Evolutionary conservation across 2,329 filamentous ascomycete species (phyloP).

Genomic region (Helotiales sp.): DNA sequence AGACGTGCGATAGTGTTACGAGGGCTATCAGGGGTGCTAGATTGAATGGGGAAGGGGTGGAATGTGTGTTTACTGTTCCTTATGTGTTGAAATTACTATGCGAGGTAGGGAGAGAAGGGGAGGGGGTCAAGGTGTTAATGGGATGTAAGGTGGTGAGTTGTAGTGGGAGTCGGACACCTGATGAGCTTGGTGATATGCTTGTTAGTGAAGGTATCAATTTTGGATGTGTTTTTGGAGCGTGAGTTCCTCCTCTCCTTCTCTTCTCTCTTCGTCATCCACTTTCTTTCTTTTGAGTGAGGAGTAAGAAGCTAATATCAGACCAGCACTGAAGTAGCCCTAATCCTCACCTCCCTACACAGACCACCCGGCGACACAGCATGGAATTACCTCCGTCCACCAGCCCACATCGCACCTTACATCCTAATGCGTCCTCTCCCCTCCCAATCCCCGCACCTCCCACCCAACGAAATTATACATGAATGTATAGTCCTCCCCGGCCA

Average conservation of each 20-base stretch:
- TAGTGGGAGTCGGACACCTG: conserved; percentile 57
- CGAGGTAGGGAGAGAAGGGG: conserved; percentile 47
- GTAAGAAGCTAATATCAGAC: neutral
- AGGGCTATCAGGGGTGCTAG: conserved; percentile 40
- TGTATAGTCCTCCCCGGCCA: conserved; percentile 39
- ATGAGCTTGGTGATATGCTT: conserved; percentile 54
- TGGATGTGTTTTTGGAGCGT: conserved; percentile 56
- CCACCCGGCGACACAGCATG: conserved; percentile 52
- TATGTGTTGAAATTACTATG: conserved; percentile 61
- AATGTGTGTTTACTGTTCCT: conserved; percentile 61
- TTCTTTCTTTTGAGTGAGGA: neutral
- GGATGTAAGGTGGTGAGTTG: conserved; percentile 53
- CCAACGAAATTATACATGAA: conserved; percentile 34
- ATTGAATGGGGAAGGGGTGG: conserved; percentile 33
- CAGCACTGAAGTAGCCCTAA: conserved; percentile 54
- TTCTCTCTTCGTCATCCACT: too few relatives aligned
- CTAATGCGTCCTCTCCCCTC: conserved; percentile 14
- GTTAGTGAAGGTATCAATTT: conserved; percentile 54
- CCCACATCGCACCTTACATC: conserved; percentile 18
- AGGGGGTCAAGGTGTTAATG: conserved; percentile 49
- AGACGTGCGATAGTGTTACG: conserved; percentile 49
- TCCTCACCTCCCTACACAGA: conserved; percentile 58
- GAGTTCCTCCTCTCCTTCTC: conserved; percentile 20
- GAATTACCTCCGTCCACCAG: conserved; percentile 54
- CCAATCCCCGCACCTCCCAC: conserved; percentile 1